phyloP scores from a whole-genome alignment of 73 alveolate species.

The Paramecium octaurelia region DNA sequence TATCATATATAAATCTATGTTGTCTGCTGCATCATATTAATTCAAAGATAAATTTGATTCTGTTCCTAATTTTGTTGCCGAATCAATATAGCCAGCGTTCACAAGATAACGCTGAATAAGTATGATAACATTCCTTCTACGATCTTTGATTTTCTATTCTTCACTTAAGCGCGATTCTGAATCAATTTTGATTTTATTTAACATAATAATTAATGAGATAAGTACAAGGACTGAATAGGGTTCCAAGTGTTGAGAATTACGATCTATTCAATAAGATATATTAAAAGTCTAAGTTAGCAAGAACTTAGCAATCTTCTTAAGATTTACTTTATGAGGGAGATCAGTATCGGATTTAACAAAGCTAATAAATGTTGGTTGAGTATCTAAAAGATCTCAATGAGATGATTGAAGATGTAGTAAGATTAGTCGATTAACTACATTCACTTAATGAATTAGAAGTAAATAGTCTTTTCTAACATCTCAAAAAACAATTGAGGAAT shows the following conservation, averaged over 20 bases:
- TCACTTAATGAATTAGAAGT: background rate
- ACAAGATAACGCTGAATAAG: slow-evolving; percentile 79
- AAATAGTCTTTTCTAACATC: background rate
- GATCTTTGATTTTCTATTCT: slow-evolving; percentile 85
- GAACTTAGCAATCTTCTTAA: background rate
- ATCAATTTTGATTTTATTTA: slow-evolving; percentile 69
- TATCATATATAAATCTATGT: slow-evolving; percentile 91
- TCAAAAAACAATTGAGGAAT: background rate
- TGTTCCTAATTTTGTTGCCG: slow-evolving; percentile 79
- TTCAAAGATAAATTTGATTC: slow-evolving; percentile 90
- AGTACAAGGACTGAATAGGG: background rate
- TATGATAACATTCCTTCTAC: slow-evolving; percentile 83
- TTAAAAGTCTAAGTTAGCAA: background rate
- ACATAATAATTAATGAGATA: background rate
- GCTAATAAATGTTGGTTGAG: background rate
- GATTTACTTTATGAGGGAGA: background rate
- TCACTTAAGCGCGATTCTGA: slow-evolving; percentile 90
- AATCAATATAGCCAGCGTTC: slow-evolving; percentile 84
- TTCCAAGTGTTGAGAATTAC: background rate
- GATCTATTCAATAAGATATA: background rate
- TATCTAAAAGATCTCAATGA: background rate
- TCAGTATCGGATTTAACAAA: background rate
- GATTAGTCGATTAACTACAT: background rate
- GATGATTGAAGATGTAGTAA: slow-evolving; percentile 11
- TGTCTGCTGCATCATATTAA: slow-evolving; percentile 93